phyloP scores from a whole-genome alignment of 495 filamentous ascomycete genomes.

The Penicillium coprophilum region DNA sequence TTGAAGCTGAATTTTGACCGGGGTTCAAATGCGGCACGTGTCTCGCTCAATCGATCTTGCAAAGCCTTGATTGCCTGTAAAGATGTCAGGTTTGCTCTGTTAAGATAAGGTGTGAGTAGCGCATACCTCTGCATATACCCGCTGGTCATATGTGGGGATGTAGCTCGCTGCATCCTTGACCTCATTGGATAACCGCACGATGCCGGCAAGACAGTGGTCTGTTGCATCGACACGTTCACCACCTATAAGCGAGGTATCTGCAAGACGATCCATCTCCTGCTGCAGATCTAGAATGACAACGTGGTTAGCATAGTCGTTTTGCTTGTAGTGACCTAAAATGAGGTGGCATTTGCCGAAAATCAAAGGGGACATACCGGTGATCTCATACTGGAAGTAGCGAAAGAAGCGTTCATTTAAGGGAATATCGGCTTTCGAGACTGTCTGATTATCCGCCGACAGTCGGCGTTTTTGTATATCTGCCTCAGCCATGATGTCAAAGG shows the following conservation, averaged over 20 bases:
- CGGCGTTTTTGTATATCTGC: constrained; percentile 34
- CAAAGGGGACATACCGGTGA: constrained; percentile 52
- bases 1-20: constrained; percentile 75
- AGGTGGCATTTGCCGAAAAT: background rate
- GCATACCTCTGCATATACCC: constrained; percentile 67
- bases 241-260: constrained; percentile 49
- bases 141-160: constrained; percentile 74
- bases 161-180: constrained; percentile 67
- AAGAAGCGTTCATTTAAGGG: constrained; percentile 73
- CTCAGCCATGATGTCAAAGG: constrained; percentile 33
- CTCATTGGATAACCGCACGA: constrained; percentile 64
- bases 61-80: constrained; percentile 66
- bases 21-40: constrained; percentile 57
- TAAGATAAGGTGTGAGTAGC: background rate
- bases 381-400: constrained; percentile 71
- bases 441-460: constrained; percentile 44
- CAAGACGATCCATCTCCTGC: constrained; percentile 58
- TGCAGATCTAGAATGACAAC: constrained; percentile 50
- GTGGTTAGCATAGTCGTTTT: background rate
- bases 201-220: constrained; percentile 64
- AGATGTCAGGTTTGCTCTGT: constrained; percentile 1
- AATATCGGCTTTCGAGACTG: constrained; percentile 42
- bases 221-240: constrained; percentile 63
- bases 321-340: background rate
- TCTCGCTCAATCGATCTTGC: constrained; percentile 61